Conservation (phyloP, 176 grass and related monocot species). For the Carex parvula region DNA sequence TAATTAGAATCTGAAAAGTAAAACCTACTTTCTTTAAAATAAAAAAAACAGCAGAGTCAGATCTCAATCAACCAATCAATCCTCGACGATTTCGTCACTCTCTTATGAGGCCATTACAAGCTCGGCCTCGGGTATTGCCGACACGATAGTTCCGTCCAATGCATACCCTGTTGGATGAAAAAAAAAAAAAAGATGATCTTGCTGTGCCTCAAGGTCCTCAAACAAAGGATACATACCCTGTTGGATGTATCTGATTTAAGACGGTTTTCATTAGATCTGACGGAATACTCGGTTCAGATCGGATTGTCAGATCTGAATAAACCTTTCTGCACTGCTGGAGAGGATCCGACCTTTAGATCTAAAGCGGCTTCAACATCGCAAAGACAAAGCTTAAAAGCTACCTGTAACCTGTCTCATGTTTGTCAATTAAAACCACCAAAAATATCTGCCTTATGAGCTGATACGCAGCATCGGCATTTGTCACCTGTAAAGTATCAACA, state of each 20-base stretch:
- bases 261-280: not conserved
- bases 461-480: too few species aligned
- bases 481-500: too few species aligned
- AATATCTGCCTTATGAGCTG: not conserved
- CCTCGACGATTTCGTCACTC: constrained; percentile 56
- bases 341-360: too few species aligned
- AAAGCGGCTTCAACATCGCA: not conserved
- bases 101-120: constrained; percentile 59
- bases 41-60: too few species aligned
- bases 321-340: not conserved
- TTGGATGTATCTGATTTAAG: not conserved
- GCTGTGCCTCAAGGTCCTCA: not conserved
- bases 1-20: too few species aligned
- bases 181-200: too few species aligned
- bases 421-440: not conserved
- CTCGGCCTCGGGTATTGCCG: constrained; percentile 38
- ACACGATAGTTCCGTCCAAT: constrained; percentile 57
- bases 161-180: constrained; percentile 14
- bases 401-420: not conserved
- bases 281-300: not conserved
- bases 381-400: not conserved
- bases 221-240: not conserved
- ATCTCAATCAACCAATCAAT: too few species aligned
- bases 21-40: too few species aligned
- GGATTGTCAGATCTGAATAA: not conserved